Evolutionary conservation across 2,329 filamentous ascomycete genomes (phyloP), one percentile per base, ranked within the genome.

Genomic region (Trichoderma atrobrunneum): DNA sequence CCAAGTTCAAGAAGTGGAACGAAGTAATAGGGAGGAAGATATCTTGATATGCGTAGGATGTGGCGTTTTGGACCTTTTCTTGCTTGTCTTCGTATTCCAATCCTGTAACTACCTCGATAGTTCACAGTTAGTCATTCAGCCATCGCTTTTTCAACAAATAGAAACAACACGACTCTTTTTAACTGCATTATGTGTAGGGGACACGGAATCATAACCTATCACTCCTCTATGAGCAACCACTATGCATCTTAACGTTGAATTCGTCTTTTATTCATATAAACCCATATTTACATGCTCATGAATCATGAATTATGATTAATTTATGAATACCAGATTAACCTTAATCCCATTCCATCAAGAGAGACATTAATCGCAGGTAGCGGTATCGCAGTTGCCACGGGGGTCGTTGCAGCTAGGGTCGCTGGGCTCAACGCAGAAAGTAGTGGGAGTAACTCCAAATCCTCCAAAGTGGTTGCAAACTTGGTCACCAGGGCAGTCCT

Each of bases 401-500:
- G 69, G 69, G 69, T 71, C 69, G 18, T 48, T 71, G 69, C 69
- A 71, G 54, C 48, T 59, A 26, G 69, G 69, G 21, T 71, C 69
- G 28, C 7, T 59, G 32, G 69, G 69, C 60, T 71, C 69, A 43
- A 71, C 60, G 32, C 69, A 71, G 60, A 63, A 71, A n/a, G 48
- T 59, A 8, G 60, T 59, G 14, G 69, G 51, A 21, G n/a, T 7
- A 24, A 34, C 57, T 65, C 69, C 69, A 3, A 71, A 71, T 3
- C 69, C 69, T 32, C 69, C 69, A 43, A 71, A 65, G 69, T 71
- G 69, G n/a, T 65, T 71, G 69, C 69, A 71, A 6, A 71, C 69
- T 65, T 71, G 48, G 48, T 59, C 32, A 11, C 60, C 69, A 21
- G 60, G 69, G 48, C 69, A 71, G 34, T 71, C 69, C 69, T 71